Conservation (phyloP, 169 alveolate genomes). For the Theileria sp. region DNA sequence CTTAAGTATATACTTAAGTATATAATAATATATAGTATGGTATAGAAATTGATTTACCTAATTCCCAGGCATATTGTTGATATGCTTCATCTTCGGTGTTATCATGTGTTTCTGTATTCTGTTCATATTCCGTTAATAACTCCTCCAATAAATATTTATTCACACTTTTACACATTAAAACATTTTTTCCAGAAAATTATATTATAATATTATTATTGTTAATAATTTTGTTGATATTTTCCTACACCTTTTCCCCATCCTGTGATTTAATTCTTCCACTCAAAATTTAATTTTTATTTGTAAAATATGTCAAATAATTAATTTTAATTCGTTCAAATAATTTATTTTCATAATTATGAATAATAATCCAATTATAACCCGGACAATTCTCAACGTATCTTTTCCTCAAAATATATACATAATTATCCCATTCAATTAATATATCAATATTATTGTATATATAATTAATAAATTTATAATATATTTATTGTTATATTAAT, state of each 20-base stretch:
- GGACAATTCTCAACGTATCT: background rate
- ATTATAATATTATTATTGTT: no score
- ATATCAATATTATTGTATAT: no score
- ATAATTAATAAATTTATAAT: no score
- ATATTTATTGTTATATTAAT: background rate
- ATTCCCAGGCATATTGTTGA: constrained; percentile 78
- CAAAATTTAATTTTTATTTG: background rate
- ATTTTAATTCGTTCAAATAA: no score
- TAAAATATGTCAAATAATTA: background rate
- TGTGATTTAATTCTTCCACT: no score
- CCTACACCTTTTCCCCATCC: background rate
- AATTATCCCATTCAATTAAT: no score
- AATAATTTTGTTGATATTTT: no score
- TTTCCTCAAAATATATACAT: no score
- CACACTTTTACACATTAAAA: background rate
- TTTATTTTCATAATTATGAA: no score
- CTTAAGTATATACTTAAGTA: no score
- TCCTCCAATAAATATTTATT: constrained; percentile 46
- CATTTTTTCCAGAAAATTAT: no score
- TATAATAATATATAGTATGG: no score
- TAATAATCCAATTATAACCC: background rate
- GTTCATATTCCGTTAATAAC: constrained; percentile 58
- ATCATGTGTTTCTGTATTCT: constrained; percentile 34
- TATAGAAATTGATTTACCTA: constrained; percentile 69
- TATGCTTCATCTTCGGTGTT: constrained; percentile 68